Percentiles rank a stretch among this genome's conserved stretches.
phyloP scores from a whole-genome alignment of 2,329 filamentous ascomycete genomes.

The Mycosphaerelloides madeirae region DNA sequence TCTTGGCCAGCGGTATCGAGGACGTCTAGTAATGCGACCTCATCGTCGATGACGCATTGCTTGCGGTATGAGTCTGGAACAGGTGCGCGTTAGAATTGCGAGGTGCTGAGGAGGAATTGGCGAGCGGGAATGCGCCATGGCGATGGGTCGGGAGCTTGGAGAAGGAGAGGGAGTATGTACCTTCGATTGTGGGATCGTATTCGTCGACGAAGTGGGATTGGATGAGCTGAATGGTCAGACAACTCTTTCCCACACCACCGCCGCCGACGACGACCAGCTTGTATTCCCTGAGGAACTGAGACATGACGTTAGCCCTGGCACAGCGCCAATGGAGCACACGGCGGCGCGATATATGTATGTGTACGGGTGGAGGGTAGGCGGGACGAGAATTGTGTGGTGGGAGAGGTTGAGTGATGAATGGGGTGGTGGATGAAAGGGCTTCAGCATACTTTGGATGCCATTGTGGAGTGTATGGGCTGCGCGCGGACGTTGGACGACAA shows the following conservation, averaged over 20 bases:
- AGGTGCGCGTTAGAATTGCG: constrained; percentile 2
- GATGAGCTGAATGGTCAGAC: constrained; percentile 84
- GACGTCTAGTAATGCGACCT: constrained; percentile 94
- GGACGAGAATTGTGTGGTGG: background rate
- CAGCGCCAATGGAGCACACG: background rate
- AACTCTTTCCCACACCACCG: constrained; percentile 98
- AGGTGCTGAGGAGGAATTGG: constrained; percentile 19
- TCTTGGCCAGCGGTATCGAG: constrained; percentile 97
- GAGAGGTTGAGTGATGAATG: constrained; percentile 5
- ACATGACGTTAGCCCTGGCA: constrained; percentile 12
- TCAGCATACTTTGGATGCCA: constrained; percentile 33
- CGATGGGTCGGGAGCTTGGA: no score
- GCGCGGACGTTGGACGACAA: background rate
- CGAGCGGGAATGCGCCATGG: background rate
- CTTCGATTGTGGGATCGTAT: constrained; percentile 99
- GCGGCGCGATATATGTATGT: background rate
- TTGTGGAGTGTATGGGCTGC: constrained; percentile 15
- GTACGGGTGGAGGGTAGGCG: background rate
- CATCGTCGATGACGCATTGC: constrained; percentile 98
- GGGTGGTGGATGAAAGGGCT: constrained; percentile 6
- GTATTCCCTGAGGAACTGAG: constrained; percentile 51
- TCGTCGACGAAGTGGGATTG: constrained; percentile 96
- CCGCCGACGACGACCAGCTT: constrained; percentile 86
- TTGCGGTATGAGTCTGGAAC: constrained; percentile 93
- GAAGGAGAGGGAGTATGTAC: constrained; percentile 46